A percentile compares a stretch with the other conserved stretches of the same genome.
Conservation (phyloP, 2,329 filamentous ascomycete genomes). For the Monosporascus sp. region DNA sequence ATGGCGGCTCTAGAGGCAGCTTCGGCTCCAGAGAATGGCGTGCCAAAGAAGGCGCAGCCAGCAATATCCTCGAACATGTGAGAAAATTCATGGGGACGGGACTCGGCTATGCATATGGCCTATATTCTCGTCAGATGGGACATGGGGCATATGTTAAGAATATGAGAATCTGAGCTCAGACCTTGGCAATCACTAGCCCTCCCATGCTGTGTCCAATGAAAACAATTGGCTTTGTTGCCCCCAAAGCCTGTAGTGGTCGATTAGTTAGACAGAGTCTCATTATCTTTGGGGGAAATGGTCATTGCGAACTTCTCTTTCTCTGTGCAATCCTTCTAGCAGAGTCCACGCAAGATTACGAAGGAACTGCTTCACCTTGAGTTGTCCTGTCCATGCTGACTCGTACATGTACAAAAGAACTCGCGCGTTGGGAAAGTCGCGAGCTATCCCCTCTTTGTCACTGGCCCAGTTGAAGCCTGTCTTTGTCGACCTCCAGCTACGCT, state of each 20-base stretch:
- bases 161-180: not conserved
- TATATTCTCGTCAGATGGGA: constrained; percentile 8
- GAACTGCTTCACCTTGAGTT: constrained; percentile 37
- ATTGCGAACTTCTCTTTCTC: constrained; percentile 26
- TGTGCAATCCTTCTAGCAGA: constrained; percentile 30
- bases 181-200: constrained; percentile 35
- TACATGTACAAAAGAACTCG: constrained; percentile 37
- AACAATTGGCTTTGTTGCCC: constrained; percentile 31
- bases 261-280: not conserved
- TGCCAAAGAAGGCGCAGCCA: constrained; percentile 36
- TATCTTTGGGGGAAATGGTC: constrained; percentile 5
- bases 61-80: constrained; percentile 37
- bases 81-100: constrained; percentile 30
- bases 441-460: constrained; percentile 29
- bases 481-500: constrained; percentile 34
- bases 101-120: constrained; percentile 30
- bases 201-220: constrained; percentile 42
- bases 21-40: constrained; percentile 34
- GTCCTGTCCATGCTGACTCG: constrained; percentile 36
- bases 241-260: constrained; percentile 7
- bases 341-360: constrained; percentile 34
- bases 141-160: not conserved
- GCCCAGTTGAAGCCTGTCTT: constrained; percentile 37
- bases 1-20: constrained; percentile 33
- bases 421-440: constrained; percentile 35